Evolutionary conservation across 1,139 yeast species (phyloP).

Genomic region (Blastobotrys serpentis): DNA sequence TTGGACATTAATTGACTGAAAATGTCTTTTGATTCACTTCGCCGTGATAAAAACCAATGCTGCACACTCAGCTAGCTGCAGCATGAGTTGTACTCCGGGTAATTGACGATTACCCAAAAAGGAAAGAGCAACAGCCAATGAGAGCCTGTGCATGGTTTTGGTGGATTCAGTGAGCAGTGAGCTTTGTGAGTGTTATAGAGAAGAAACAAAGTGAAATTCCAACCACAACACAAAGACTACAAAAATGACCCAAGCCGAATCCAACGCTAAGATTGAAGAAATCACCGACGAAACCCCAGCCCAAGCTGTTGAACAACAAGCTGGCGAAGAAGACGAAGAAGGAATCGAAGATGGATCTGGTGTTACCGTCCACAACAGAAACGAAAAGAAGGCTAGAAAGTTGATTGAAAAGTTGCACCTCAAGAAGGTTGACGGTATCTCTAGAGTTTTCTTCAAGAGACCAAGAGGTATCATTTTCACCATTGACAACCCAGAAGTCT

Average conservation of each 20-base stretch:
- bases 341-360: conserved; percentile 26
- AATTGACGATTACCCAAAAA: conserved; percentile 1
- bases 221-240: not conserved
- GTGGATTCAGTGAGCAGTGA: not conserved
- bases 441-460: conserved; percentile 95
- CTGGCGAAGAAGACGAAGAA: conserved; percentile 26
- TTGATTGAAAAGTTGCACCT: conserved; percentile 84
- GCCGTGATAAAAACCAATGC: not conserved
- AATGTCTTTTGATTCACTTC: no score
- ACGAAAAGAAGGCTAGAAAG: conserved; percentile 96
- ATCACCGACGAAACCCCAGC: conserved; percentile 29
- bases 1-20: no score
- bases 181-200: no score
- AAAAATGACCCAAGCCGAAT: conserved; percentile 3
- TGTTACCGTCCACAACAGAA: conserved; percentile 44
- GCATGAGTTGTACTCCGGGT: no score
- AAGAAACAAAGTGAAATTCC: not conserved
- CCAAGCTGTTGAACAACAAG: conserved; percentile 23
- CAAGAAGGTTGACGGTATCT: conserved; percentile 87
- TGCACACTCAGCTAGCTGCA: no score
- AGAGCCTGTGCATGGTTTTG: not conserved
- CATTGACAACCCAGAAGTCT: conserved; percentile 92
- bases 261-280: conserved; percentile 33
- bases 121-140: not conserved
- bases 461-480: conserved; percentile 91